Base-by-base conservation (phyloP, 495 filamentous ascomycete genomes). In the Cladorrhinum samala region DNA sequence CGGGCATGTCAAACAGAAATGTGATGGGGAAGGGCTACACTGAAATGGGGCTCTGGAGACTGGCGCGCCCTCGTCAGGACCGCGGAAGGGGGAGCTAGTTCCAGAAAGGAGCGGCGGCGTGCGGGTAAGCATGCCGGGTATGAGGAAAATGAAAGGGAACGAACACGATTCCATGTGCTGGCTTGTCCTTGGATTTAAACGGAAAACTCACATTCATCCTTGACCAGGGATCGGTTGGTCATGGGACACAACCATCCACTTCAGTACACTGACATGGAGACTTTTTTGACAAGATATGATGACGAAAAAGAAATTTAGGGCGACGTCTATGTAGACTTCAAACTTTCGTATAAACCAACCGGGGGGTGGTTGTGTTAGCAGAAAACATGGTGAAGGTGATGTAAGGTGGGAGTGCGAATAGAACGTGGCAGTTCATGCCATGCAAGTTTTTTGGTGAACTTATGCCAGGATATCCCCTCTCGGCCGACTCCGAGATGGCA, bases 161-260 rank as follows among this genome's bases (percentile, higher is more conserved):
- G 43, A 19, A 30, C 5, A 20, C 21, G 43, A 33, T 37, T 18
- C 39, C 20, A 25, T 8, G 14, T 16, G 47, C 19, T 41, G 27
- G 27, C 54, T 36, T 41, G 54, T 47, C 36, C 54, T 56, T 42
- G 48, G 50, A 21, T 52, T 49, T 52, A 38, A 53, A 50, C 46
- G 46, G 50, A 51, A 39, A 50, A 41, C 50, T 53, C 46, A 58
- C 50, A 58, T 50, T 54, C 50, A 50, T 38, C 48, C 48, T 21
- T 11, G 41, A 47, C 54, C 36, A 14, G 43, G 46, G 53, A 43
- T 56, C n/a, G 37, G 30, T 27, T 51, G 54, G 54, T 56, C 49
- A 56, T 56, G 54, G 43, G 54, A 47, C 47, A 24, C 47, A 19
- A 19, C 47, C 40, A 24, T 45, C 21, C 24, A 39, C 40, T 18